phyloP scores from a whole-genome alignment of 306 rosid genomes.

The Lathyrus sativus region DNA sequence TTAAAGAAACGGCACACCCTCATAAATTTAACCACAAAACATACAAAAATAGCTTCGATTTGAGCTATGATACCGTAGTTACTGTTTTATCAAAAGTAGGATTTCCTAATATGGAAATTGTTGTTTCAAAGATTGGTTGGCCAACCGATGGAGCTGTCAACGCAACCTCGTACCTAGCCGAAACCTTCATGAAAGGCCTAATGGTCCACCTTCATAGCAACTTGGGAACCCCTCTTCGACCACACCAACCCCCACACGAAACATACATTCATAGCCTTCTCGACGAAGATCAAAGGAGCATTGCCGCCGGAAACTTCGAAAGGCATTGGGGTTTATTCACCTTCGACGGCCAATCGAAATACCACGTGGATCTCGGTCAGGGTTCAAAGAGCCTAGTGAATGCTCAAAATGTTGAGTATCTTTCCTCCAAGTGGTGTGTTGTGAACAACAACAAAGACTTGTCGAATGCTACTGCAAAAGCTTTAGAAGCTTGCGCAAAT shows the following conservation, averaged over 20 bases:
- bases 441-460: constrained; percentile 79
- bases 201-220: constrained; percentile 61
- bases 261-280: constrained; percentile 73
- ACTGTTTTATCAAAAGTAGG: constrained; percentile 62
- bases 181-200: constrained; percentile 78
- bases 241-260: constrained; percentile 59
- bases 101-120: constrained; percentile 64
- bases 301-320: constrained; percentile 67
- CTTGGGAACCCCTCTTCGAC: constrained; percentile 76
- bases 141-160: constrained; percentile 85
- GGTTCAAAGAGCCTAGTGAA: constrained; percentile 61
- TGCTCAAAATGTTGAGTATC: constrained; percentile 81
- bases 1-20: constrained; percentile 64
- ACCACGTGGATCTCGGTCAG: constrained; percentile 61
- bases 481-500: constrained; percentile 62
- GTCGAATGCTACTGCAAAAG: constrained; percentile 66
- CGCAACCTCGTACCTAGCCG: constrained; percentile 68
- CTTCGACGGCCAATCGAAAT: constrained; percentile 96
- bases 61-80: constrained; percentile 68
- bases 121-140: constrained; percentile 92
- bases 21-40: constrained; percentile 58
- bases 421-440: constrained; percentile 86
- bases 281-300: constrained; percentile 85
- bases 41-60: constrained; percentile 82
- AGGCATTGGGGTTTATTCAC: constrained; percentile 95